Base-by-base conservation (phyloP, 2,329 filamentous ascomycete genomes). In the Pseudogymnoascus sp. region DNA sequence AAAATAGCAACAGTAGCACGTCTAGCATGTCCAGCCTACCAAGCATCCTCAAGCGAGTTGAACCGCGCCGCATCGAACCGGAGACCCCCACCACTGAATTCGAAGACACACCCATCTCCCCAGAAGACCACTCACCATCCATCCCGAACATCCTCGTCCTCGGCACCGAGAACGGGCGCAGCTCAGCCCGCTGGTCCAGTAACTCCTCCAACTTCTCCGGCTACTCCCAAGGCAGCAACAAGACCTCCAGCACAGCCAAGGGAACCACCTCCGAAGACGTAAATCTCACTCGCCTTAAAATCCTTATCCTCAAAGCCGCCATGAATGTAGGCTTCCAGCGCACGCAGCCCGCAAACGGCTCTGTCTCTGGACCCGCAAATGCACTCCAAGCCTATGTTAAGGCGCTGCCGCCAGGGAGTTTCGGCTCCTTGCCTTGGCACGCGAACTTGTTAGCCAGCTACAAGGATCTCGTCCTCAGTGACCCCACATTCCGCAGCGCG, bases 31-130 rank as follows among this genome's bases (percentile, higher is more conserved):
- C 14, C 38, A 84, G 79, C 66, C 73, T 80, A 41, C 81, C 81
- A 68, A 78, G 78, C 58, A 66, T 77, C 8, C 69, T 73, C 18
- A 77, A 83, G 63, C 77, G 77, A 76, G 71, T 72, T 78, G 67
- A 69, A 69, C 65, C 63, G 36, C 63, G 62, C 60, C 68, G 67
- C 2, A 75, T 76, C 1, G 81, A 86, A 4, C 92, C 92, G 0
- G 93, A 97, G 75, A 97, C 92, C 0, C 92, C 92, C 0, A 93
- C 93, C 0, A 97, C 92, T 4, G 92, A 97, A 67, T 97, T 97
- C 68, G 93, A 97, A 72, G 92, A 97, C 70, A 91, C 88, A 0
- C 87, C 90, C 3, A 84, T 91, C 43, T 95, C 92, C 0, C 88
- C 89, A 0, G 90, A 93, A 61, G 89, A 89, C 66, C 84, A 87